Evolutionary conservation across 495 filamentous ascomycete genomes (phyloP), one percentile per base, ranked within the genome.

Genomic region (Penicillium daleae): DNA sequence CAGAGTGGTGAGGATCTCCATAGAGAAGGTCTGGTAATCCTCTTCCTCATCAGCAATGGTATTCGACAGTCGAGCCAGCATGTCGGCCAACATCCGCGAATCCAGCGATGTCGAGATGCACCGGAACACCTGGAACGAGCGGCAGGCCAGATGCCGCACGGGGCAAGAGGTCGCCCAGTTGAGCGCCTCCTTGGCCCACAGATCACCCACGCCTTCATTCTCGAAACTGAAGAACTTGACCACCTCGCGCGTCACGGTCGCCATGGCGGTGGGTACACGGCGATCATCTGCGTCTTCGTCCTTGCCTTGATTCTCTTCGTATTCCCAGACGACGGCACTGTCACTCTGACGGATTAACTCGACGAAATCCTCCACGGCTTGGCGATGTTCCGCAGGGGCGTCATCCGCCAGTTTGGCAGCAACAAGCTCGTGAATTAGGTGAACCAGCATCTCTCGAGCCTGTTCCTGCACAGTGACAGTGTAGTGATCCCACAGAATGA

Each of bases 141-240:
- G 86, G 70, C 95, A 99, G 2, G 95, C 95, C 39, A 98, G 79
- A 78, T 99, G 95, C 32, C 92, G 83, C n/a, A 98, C 96, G 0
- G 95, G 91, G 70, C 96, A 99, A 6, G 92, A 95, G 0, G 95
- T 97, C 31, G 96, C 95, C 95, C 95, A 99, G 56, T 88, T 90
- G 61, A 99, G 79, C 0, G 93, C 91, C 59, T 94, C 83, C 68
- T 90, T 92, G 24, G 89, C 91, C 93, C 94, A 97, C 40, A 92
- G 84, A 42, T 96, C 92, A 59, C 92, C 89, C 58, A 98, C 87
- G 6, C 90, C 87, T n/a, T 93, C 92, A 72, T 92, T 94, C 3
- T 88, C 87, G 49, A 95, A 75, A 54, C 89, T 86, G 72, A 99
- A 97, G 49, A 93, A 90, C 65, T 89, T 87, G 53, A 97, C 85